Evolutionary conservation across 441 rosid genomes (phyloP), one percentile per base, ranked within the genome.

Genomic region (Corymbia calophylla): DNA sequence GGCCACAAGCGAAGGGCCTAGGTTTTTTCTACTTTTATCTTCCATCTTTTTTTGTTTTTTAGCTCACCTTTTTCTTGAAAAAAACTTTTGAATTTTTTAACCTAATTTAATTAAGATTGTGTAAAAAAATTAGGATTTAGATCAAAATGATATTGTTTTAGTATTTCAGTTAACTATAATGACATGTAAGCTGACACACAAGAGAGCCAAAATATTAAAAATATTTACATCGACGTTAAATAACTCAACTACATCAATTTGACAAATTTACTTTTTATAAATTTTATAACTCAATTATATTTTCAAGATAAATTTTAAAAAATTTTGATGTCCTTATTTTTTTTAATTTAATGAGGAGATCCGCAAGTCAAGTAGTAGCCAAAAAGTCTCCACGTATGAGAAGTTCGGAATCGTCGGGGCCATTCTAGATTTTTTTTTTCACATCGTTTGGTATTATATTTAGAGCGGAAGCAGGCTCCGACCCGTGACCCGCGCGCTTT

Each of bases 131-230:
- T 29, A 1, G 70, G n/a, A 29, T 3, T 62, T 0, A 0, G 6
- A 62, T 62, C 35, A 62, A 13, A 62, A 62, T 0, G 9, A 29
- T 0, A 9, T 62, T 62, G 17, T 14, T 3, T 3, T 13, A 62
- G 18, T 62, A 8, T 14, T 7, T 3, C 13, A 62, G 18, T 62
- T 62, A 62, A 62, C 0, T 29, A 11, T 62, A 62, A 25, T 16
- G n/a, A 18, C 32, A 29, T 31, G 3, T 27, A 29, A 29, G 8
- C 6, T 12, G n/a, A 6, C 6, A 1, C 29, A 3, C 0, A 23
- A 21, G 4, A 56, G 62, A 23, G 12, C n/a, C n/a, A 51, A 23
- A 56, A 56, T 56, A 56, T 23, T 56, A 4, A 23, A 39, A 39
- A 39, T 3, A 39, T 39, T 39, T 39, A 39, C 44, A 39, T 39